phyloP scores from a whole-genome alignment of 306 rosid genomes.

The Corylus heterophylla region DNA sequence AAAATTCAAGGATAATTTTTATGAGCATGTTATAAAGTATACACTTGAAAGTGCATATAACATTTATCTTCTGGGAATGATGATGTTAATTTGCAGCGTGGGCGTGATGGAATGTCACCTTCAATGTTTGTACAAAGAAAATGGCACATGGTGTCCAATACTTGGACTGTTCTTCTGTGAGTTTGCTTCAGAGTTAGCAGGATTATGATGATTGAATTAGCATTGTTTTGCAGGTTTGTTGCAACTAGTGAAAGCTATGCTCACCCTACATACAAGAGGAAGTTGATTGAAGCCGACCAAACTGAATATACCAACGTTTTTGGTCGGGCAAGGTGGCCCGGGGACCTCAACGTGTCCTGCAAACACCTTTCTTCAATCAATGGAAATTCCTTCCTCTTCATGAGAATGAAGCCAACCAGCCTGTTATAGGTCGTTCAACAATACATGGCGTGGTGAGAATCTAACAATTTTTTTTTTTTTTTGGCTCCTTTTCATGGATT shows the following conservation, averaged over 20 bases:
- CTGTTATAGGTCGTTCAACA: constrained; percentile 63
- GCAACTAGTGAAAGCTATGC: constrained; percentile 87
- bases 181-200: background rate
- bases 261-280: constrained; percentile 74
- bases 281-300: constrained; percentile 58
- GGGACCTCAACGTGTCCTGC: constrained; percentile 72
- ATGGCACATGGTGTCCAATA: background rate
- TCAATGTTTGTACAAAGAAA: background rate
- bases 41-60: no score
- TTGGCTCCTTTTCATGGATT: background rate
- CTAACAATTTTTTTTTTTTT: background rate
- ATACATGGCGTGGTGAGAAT: constrained; percentile 70
- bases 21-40: no score
- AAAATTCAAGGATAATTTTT: no score
- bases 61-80: background rate
- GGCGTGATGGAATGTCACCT: background rate
- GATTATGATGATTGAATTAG: background rate
- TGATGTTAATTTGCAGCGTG: background rate
- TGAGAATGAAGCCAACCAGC: constrained; percentile 64
- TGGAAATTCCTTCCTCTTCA: constrained; percentile 62
- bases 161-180: background rate
- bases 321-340: constrained; percentile 86
- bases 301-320: constrained; percentile 70
- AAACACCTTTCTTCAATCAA: constrained; percentile 66
- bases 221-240: constrained; percentile 56